Evolutionary conservation across 2,329 filamentous ascomycete species (phyloP).

Genomic region (Calonectria pseudoturangicola): DNA sequence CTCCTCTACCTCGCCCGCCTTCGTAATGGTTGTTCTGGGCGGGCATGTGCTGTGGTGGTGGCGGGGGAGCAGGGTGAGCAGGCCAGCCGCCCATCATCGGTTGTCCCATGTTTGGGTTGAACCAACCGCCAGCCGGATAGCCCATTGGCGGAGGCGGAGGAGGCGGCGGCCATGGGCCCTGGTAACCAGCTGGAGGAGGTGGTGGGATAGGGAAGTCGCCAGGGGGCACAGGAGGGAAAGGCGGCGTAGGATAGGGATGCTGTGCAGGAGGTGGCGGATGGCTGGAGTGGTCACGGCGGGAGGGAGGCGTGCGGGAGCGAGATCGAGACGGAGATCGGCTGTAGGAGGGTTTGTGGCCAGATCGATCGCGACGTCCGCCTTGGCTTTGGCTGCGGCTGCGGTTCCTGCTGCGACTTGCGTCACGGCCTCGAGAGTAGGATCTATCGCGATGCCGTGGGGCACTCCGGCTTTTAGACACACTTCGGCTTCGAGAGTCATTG

Average conservation of each 20-base stretch:
- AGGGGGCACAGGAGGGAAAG: conserved; percentile 46
- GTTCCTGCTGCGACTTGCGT: conserved; percentile 42
- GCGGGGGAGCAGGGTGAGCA: conserved; percentile 40
- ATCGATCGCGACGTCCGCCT: conserved; percentile 45
- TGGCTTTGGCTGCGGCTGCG: conserved; percentile 56
- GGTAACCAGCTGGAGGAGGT: conserved; percentile 62
- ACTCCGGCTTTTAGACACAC: conserved; percentile 53
- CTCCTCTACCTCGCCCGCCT: conserved; percentile 50
- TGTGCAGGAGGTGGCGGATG: conserved; percentile 54
- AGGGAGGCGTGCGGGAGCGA: conserved; percentile 44
- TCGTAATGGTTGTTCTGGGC: conserved; percentile 52
- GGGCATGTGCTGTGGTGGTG: conserved; percentile 47
- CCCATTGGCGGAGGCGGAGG: conserved; percentile 58
- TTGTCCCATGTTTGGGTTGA: conserved; percentile 52
- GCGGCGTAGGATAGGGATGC: conserved; percentile 46
- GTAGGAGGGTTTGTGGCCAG: conserved; percentile 40
- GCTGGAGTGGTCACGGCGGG: conserved; percentile 42
- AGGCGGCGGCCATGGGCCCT: conserved; percentile 65
- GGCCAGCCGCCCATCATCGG: conserved; percentile 56
- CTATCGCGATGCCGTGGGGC: conserved; percentile 54
- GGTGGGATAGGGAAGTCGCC: conserved; percentile 59
- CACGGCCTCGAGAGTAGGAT: conserved; percentile 55
- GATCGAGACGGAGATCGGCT: conserved; percentile 54
- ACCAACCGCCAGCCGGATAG: conserved; percentile 53
- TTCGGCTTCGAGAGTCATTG: conserved; percentile 48